These are phyloP conservation scores for Ogataea methanolica DNA, from an alignment of 805 yeast species.

Conservation along the genomic window DNA sequence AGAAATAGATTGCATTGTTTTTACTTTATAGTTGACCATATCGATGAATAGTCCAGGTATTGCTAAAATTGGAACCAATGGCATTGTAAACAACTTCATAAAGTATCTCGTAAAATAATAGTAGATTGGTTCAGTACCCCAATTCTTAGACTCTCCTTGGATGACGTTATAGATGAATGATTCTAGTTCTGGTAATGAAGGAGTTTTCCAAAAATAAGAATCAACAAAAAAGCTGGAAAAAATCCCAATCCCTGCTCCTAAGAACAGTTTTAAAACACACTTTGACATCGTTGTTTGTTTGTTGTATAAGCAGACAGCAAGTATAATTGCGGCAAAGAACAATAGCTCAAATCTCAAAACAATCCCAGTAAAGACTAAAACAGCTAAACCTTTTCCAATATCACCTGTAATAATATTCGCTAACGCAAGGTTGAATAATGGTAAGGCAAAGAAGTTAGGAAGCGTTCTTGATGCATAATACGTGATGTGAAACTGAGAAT, in stretches of 20 bases:
- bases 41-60: constrained; percentile 31
- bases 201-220: constrained; percentile 66
- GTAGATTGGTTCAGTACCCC: constrained; percentile 80
- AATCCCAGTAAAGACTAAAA: constrained; percentile 58
- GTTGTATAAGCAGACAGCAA: constrained; percentile 40
- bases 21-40: constrained; percentile 24
- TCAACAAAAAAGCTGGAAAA: constrained; percentile 50
- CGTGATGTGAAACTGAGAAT: constrained; percentile 73
- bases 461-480: constrained; percentile 80
- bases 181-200: constrained; percentile 63
- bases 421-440: constrained; percentile 57
- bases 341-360: constrained; percentile 73
- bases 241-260: constrained; percentile 53
- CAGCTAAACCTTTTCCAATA: constrained; percentile 40
- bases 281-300: constrained; percentile 41
- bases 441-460: constrained; percentile 84
- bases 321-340: constrained; percentile 47
- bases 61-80: constrained; percentile 37
- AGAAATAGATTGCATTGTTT: constrained; percentile 40
- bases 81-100: constrained; percentile 42
- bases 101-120: constrained; percentile 59
- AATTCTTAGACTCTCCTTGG: constrained; percentile 64
- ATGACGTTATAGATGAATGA: constrained; percentile 73
- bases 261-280: constrained; percentile 35
- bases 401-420: constrained; percentile 47